phyloP scores from a whole-genome alignment of 768 basidiomycete genomes.

The Lenzites betulinus region DNA sequence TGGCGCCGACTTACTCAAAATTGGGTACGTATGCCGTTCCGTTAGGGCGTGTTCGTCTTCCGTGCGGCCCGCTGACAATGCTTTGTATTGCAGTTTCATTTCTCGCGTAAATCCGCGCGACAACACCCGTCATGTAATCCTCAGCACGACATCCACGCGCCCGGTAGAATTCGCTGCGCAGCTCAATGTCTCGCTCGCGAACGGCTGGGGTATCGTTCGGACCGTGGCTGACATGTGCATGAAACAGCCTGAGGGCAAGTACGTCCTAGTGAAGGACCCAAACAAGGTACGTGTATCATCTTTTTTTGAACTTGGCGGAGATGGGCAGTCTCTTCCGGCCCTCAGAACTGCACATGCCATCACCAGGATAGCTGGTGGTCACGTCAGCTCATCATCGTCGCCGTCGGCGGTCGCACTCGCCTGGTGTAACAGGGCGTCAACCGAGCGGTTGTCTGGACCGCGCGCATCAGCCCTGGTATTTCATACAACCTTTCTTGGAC shows the following conservation, averaged over 20 bases:
- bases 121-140: slow-evolving; percentile 91
- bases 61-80: slow-evolving; percentile 1
- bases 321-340: background rate
- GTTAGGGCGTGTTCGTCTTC: background rate
- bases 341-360: background rate
- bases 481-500: slow-evolving; percentile 8
- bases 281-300: slow-evolving; percentile 72
- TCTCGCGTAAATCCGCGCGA: slow-evolving; percentile 94
- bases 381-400: slow-evolving; percentile 17
- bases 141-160: slow-evolving; percentile 93
- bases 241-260: slow-evolving; percentile 98
- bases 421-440: too few relatives aligned
- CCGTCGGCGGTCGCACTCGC: background rate
- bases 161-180: slow-evolving; percentile 93
- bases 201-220: slow-evolving; percentile 98
- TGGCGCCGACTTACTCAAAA: slow-evolving; percentile 95
- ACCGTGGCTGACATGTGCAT: slow-evolving; percentile 92
- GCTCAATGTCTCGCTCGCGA: slow-evolving; percentile 91
- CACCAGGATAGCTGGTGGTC: background rate
- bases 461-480: slow-evolving; percentile 16
- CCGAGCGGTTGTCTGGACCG: background rate
- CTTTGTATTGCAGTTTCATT: slow-evolving; percentile 69
- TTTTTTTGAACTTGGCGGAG: slow-evolving; percentile 3
- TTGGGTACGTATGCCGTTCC: slow-evolving; percentile 64
- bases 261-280: slow-evolving; percentile 95